Evolutionary conservation across 768 basidiomycete genomes (phyloP).

Genomic region (Tricholoma flavovirens): DNA sequence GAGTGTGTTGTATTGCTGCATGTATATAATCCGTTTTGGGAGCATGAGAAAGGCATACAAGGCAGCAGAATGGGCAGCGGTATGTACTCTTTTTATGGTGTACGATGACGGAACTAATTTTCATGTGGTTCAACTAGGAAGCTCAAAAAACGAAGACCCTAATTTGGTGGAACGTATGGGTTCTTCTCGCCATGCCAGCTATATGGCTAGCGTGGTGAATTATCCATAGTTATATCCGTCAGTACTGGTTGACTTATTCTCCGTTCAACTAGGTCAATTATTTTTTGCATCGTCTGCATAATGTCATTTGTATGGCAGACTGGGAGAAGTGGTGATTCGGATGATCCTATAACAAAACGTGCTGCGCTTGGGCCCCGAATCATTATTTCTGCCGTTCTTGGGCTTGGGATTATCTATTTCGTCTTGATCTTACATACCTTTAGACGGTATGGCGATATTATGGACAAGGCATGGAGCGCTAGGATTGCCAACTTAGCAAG

Average conservation of each 20-base stretch:
- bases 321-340: conserved; percentile 27
- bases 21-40: conserved; percentile 69
- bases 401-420: conserved; percentile 49
- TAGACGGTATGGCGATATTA: conserved; percentile 40
- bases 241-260: not conserved
- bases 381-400: conserved; percentile 39
- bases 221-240: not conserved
- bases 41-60: conserved; percentile 68
- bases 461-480: conserved; percentile 29
- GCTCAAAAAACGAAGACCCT: conserved; percentile 17
- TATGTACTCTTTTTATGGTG: conserved; percentile 44
- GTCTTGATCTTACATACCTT: conserved; percentile 47
- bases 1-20: conserved; percentile 68
- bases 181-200: conserved; percentile 55
- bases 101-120: conserved; percentile 12
- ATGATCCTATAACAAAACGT: conserved; percentile 19
- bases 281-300: conserved; percentile 50
- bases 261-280: conserved; percentile 47
- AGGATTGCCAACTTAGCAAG: conserved; percentile 20
- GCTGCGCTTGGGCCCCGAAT: conserved; percentile 34
- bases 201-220: conserved; percentile 64
- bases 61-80: conserved; percentile 66
- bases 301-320: conserved; percentile 58
- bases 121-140: conserved; percentile 5
- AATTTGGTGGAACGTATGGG: conserved; percentile 51